Percentiles rank a stretch among this genome's conserved stretches.
Conservation (phyloP, 208 protist genomes). For the Naegleria fowleri region DNA sequence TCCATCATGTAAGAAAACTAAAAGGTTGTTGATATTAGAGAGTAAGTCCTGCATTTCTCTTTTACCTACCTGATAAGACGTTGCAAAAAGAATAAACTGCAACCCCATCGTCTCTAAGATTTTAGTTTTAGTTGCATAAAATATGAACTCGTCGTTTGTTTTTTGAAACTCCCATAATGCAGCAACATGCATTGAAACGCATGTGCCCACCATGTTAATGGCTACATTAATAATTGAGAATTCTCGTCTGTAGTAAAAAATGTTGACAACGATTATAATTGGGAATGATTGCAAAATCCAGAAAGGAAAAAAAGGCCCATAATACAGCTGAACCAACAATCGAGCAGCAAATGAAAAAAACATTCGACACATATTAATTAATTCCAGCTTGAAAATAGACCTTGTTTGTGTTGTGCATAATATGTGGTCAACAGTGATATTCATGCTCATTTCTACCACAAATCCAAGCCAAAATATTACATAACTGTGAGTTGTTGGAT, state of each 20-base stretch:
- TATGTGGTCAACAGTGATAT: not conserved
- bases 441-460: not conserved
- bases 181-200: not conserved
- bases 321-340: not conserved
- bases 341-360: not conserved
- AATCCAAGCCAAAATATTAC: not conserved
- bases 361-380: not conserved
- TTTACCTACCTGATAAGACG: not conserved
- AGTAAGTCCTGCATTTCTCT: no score
- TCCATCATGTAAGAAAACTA: not conserved
- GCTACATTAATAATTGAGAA: not conserved
- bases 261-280: not conserved
- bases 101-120: not conserved
- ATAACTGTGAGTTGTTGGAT: not conserved
- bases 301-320: not conserved
- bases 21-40: no score
- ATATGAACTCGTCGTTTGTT: not conserved
- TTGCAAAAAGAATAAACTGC: not conserved
- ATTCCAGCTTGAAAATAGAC: not conserved
- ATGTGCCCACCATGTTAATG: not conserved
- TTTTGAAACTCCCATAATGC: not conserved
- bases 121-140: not conserved
- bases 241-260: not conserved
- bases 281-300: not conserved
- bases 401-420: not conserved